These are phyloP conservation scores for Daldinia decipiens DNA, from an alignment of 495 filamentous ascomycete genomes.

Conservation along the genomic window DNA sequence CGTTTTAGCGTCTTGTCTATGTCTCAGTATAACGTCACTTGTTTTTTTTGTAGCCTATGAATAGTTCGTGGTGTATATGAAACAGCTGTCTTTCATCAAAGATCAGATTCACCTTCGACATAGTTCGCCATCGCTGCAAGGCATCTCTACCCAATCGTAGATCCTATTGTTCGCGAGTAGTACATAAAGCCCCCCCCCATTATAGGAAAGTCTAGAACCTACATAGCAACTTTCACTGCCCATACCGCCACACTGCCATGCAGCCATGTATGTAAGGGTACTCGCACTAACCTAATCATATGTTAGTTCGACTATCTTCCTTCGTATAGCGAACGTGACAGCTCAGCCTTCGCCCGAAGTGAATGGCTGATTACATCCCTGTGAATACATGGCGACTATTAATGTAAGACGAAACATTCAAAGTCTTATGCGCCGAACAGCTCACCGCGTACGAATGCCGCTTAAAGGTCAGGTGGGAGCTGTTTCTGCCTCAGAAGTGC, in stretches of 20 bases:
- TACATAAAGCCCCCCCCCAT: neutral
- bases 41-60: constrained; percentile 7
- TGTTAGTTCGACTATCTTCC: neutral
- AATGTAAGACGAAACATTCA: constrained; percentile 18
- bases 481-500: neutral
- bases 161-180: neutral
- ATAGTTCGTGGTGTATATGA: neutral
- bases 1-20: constrained; percentile 1
- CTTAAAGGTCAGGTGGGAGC: constrained; percentile 12
- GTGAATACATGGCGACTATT: neutral
- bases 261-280: neutral
- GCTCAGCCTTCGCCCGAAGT: constrained; percentile 16
- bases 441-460: constrained; percentile 14
- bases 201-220: neutral
- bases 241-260: neutral
- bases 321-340: constrained; percentile 10
- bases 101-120: constrained; percentile 5
- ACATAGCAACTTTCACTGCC: neutral
- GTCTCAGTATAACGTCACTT: constrained; percentile 19
- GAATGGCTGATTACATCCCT: neutral
- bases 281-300: neutral
- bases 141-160: constrained; percentile 27
- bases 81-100: neutral
- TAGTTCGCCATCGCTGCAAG: constrained; percentile 6
- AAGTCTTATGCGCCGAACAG: constrained; percentile 3